Evolutionary conservation across 306 rosid species (phyloP), one percentile per base, ranked within the genome.

Genomic region (Corylus avellana): DNA sequence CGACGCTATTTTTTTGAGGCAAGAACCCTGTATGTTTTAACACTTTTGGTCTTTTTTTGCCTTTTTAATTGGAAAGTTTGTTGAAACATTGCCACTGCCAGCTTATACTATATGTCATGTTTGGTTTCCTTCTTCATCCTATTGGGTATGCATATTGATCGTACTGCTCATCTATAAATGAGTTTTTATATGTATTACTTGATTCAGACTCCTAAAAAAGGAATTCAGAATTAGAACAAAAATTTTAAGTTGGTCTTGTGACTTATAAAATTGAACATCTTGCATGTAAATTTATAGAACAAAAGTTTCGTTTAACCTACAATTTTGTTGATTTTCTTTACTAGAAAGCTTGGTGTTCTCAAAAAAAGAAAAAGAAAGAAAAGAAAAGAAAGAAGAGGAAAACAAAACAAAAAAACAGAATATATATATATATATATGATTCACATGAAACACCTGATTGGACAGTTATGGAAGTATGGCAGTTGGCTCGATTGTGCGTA

Each of bases 1-100:
- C 87, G 98, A 42, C 98, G 93, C 69, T 92, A 92, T 69, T 91
- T 95, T 86, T 91, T 95, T 77, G 98, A 95, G 98, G 98, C 89
- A 91, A 91, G 97, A 49, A 87, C 80, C 75, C 84, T 80, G 74
- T 74, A 81, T 70, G 84, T 82, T 81, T 85, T 75, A 63, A 69
- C 78, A 55, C 76, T 56, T 32, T 44, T 12, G 32, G 11, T 57
- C 44, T 61, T 71, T 55, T 67, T 10, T 2, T 18, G 12, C 49
- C 9, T 17, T 35, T 67, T 9, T 67, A 39, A 5, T 4, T 75
- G 66, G 64, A 29, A 76, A 59, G 18, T 56, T 72, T 78, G 62
- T 29, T 39, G 11, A 35, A 58, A 57, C 72, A 71, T 8, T 44
- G 12, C 27, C 32, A 61, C 14, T 50, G 12, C 27, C 46, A 44